These are phyloP conservation scores for Podaxis rugospora DNA, from an alignment of 768 basidiomycete genomes.

Conservation along the genomic window DNA sequence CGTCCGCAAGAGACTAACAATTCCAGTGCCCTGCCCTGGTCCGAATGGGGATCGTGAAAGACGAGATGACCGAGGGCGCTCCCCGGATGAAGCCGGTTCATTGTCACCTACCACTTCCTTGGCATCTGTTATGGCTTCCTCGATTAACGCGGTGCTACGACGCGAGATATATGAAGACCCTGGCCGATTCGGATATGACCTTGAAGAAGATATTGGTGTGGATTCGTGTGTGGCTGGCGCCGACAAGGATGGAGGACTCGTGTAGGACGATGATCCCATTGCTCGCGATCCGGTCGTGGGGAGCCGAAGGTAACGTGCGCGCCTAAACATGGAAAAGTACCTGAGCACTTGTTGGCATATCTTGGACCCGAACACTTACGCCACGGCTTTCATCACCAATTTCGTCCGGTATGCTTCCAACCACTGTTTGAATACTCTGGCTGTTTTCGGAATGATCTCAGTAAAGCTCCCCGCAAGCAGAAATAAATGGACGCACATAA, in stretches of 20 bases:
- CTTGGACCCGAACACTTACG: constrained; percentile 47
- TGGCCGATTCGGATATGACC: constrained; percentile 9
- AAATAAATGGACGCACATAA: not conserved
- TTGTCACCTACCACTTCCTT: not conserved
- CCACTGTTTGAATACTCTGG: constrained; percentile 60
- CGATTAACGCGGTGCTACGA: constrained; percentile 1
- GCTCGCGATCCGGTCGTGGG: constrained; percentile 49
- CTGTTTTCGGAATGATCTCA: constrained; percentile 27
- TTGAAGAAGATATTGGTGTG: not conserved
- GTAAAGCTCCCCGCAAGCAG: not conserved
- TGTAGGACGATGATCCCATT: constrained; percentile 21
- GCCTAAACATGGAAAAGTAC: constrained; percentile 37
- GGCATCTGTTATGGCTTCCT: not conserved
- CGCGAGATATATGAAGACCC: constrained; percentile 14
- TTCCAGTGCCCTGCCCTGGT: constrained; percentile 7
- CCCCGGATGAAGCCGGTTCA: not conserved
- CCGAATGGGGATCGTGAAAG: constrained; percentile 11
- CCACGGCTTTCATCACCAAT: constrained; percentile 73
- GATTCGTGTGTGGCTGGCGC: constrained; percentile 1
- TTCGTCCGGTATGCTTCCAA: constrained; percentile 62
- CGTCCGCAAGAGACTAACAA: constrained; percentile 20
- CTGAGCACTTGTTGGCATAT: not conserved
- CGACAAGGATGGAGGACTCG: constrained; percentile 15
- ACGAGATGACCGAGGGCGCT: constrained; percentile 9
- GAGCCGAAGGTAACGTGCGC: constrained; percentile 76